Evolutionary conservation across 306 rosid genomes (phyloP).

Genomic region (Mimosa pudica): DNA sequence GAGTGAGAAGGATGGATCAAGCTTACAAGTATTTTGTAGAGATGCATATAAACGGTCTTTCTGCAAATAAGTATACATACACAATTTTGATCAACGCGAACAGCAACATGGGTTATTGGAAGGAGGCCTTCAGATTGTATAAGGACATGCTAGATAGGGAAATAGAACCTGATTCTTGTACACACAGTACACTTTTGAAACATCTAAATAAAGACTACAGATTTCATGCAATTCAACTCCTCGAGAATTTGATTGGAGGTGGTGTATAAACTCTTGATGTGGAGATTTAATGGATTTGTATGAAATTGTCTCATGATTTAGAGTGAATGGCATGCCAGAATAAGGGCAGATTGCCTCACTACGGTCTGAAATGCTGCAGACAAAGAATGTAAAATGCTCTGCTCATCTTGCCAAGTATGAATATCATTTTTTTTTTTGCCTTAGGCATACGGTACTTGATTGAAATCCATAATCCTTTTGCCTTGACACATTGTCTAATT

Average conservation of each 20-base stretch:
- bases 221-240: slow-evolving; percentile 45
- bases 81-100: slow-evolving; percentile 76
- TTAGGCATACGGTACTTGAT: slow-evolving; percentile 4
- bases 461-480: slow-evolving; percentile 14
- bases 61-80: slow-evolving; percentile 80
- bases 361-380: slow-evolving; percentile 9
- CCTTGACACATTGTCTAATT: slow-evolving; percentile 39
- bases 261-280: slow-evolving; percentile 42
- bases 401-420: slow-evolving; percentile 36
- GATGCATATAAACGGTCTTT: slow-evolving; percentile 72
- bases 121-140: slow-evolving; percentile 72
- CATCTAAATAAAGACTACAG: slow-evolving; percentile 55
- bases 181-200: slow-evolving; percentile 67
- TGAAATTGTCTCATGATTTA: slow-evolving; percentile 37
- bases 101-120: slow-evolving; percentile 62
- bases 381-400: slow-evolving; percentile 23
- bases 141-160: slow-evolving; percentile 71
- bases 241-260: slow-evolving; percentile 51
- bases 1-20: slow-evolving; percentile 49
- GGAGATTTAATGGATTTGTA: slow-evolving; percentile 35
- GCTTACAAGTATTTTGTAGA: slow-evolving; percentile 56
- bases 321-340: slow-evolving; percentile 23
- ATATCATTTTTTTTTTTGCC: slow-evolving; percentile 18
- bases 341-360: slow-evolving; percentile 30
- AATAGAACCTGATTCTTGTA: slow-evolving; percentile 73